Base-by-base conservation (phyloP, 345 rosid species). In the Xanthoceras sorbifolium region DNA sequence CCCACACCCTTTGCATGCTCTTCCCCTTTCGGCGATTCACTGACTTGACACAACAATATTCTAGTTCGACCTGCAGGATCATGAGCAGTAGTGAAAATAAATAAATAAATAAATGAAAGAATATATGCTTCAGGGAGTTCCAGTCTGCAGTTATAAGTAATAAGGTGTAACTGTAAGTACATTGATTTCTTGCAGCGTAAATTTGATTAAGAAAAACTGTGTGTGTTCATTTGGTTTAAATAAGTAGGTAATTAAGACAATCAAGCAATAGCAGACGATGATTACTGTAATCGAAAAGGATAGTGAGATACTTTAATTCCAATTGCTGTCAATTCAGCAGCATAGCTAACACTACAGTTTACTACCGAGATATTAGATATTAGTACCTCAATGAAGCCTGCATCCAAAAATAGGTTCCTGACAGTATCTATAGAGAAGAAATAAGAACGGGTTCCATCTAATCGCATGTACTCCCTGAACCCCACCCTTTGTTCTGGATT, bases 381-480 rank as follows among this genome's bases (percentile, higher is more conserved):
- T 48, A 38, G 68, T 86, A 91, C 98, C 97, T 91, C 92, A 23
- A 78, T 73, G 85, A 93, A 95, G 80, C 97, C 99, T 28, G 89
- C 93, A 75, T 64, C 80, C 25, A 79, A 28, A 82, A 89, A 90
- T 63, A 95, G 91, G 80, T 78, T 86, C 79, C 88, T 81, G 32
- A 84, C 86, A 7, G 88, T 85, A 71, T 93, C 91, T 64, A 91
- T 77, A 69, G 89, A 85, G 86, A 91, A 95, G 88, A 95, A 95
- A 82, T 93, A 95, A 29, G 98, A 93, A 38, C 81, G 88, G 18
- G 99, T 93, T 77, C 94, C 96, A 83, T 95, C 99, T 5, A 90
- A 78, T 48, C 92, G 86, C 84, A 90, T 69, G 73, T 95, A 95
- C 73, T 93, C 96, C 68, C 91, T 89, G 74, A 92, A 92, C 0